Conservation (phyloP, 805 yeast species). For the Scheffersomyces lignosus region DNA sequence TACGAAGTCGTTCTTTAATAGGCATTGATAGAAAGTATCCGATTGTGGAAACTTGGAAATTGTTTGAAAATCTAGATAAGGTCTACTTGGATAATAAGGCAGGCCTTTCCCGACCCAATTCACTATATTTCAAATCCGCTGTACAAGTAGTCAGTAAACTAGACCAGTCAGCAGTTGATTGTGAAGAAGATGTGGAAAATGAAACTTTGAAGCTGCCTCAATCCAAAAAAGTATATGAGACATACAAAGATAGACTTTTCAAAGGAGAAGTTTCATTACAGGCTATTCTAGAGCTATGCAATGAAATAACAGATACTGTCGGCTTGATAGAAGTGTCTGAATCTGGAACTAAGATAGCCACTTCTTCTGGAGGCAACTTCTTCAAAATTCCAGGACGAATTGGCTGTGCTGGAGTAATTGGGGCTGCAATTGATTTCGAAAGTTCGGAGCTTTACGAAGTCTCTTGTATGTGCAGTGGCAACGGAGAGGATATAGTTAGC, state of each 20-base stretch:
- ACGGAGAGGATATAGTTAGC: constrained; percentile 54
- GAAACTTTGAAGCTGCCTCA: constrained; percentile 9
- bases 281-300: background rate
- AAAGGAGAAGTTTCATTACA: background rate
- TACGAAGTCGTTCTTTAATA: constrained; percentile 5
- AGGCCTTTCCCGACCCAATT: background rate
- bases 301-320: constrained; percentile 42
- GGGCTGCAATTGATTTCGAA: constrained; percentile 40
- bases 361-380: constrained; percentile 57
- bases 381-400: constrained; percentile 50
- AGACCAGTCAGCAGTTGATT: background rate
- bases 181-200: background rate
- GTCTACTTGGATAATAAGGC: constrained; percentile 9
- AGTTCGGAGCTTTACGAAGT: constrained; percentile 20
- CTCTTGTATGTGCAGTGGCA: constrained; percentile 49
- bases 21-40: constrained; percentile 25
- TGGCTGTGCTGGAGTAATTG: constrained; percentile 55
- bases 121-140: background rate
- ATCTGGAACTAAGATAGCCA: constrained; percentile 21
- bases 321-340: constrained; percentile 33
- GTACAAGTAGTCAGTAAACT: too few relatives aligned
- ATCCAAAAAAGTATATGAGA: constrained; percentile 9
- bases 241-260: constrained; percentile 1
- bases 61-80: constrained; percentile 22
- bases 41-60: constrained; percentile 23